These are phyloP conservation scores for Colletotrichum spinosum DNA, from an alignment of 2,329 filamentous ascomycete species.

Conservation along the genomic window DNA sequence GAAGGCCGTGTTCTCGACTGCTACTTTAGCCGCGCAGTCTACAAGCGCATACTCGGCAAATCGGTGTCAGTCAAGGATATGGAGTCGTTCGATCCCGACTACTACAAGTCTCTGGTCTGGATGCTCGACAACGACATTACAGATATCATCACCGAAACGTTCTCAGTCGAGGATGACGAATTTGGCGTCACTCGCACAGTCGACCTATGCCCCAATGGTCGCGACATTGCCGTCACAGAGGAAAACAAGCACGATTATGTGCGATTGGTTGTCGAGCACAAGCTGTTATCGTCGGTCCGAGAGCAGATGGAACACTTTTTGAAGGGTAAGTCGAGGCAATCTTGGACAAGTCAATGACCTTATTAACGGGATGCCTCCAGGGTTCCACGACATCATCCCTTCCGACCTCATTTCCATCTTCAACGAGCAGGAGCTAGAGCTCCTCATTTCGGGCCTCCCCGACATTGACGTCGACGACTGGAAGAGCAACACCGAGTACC, in stretches of 20 bases:
- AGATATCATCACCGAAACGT: conserved; percentile 96
- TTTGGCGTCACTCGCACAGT: conserved; percentile 91
- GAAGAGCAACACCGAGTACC: conserved; percentile 99
- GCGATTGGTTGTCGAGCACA: conserved; percentile 92
- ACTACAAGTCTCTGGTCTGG: conserved; percentile 98
- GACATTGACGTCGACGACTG: conserved; percentile 99
- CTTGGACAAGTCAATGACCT: conserved; percentile 44
- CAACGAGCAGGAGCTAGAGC: conserved; percentile 96
- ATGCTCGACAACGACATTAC: conserved; percentile 99
- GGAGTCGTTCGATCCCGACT: conserved; percentile 98
- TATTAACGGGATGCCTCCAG: conserved; percentile 49
- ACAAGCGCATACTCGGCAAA: conserved; percentile 96
- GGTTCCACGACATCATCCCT: conserved; percentile 98
- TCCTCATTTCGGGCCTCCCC: conserved; percentile 95
- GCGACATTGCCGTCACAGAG: conserved; percentile 93
- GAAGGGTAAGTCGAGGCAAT: conserved; percentile 67
- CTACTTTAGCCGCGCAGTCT: conserved; percentile 98
- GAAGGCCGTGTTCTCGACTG: conserved; percentile 96
- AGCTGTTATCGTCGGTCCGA: conserved; percentile 89
- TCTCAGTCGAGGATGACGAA: conserved; percentile 92
- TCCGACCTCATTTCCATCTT: conserved; percentile 96
- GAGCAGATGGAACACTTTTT: conserved; percentile 95
- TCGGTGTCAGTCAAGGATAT: conserved; percentile 98
- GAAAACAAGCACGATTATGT: conserved; percentile 99
- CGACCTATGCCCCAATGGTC: conserved; percentile 87